Evolutionary conservation across 2,329 filamentous ascomycete genomes (phyloP), one percentile per base, ranked within the genome.

Genomic region (Aspergillus tamarii): DNA sequence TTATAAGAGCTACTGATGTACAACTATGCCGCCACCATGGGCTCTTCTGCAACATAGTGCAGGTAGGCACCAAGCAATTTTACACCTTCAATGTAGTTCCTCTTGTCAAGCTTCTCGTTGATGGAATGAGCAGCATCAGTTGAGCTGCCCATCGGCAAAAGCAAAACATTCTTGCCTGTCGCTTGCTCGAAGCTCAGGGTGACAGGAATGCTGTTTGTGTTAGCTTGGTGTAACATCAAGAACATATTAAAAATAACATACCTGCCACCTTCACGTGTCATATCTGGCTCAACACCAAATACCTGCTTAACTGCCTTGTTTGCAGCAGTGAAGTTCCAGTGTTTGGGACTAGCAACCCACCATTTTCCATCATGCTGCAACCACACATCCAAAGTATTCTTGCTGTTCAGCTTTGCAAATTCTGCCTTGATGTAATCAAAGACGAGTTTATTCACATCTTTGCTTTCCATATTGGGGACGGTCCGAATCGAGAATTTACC

Each of bases 401-500:
- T 99, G 81, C 91, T 95, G 69, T 88, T 87, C 39, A 98, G 86
- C 81, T 93, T 93, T 72, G 91, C 89, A 78, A 96, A 97, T 70
- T 91, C 88, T 68, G 91, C 89, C 75, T 94, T 87, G 68, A 98
- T 86, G 78, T 94, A 91, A 78, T 91, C 89, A 83, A 88, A 91
- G 50, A 99, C 94, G 52, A 90, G 85, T 76, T 89, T 86, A 82
- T 96, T 96, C 74, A 97, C 96, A 75, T 90, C 88, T 62, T 93
- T 89, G 72, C 93, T 93, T 77, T 97, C 91, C 95, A 99, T 99
- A 83, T 99, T 88, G 59, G 95, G 95, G 26, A 99, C 95, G 41
- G 94, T 98, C 71, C 95, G 90, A 82, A 99, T 97, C 57, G 92
- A 96, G 85, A 99, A 99, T 84, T 99, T 99, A 81, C 95, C 95